A percentile compares a stretch with the other conserved stretches of the same genome.
Evolutionary conservation across 169 alveolate species (phyloP).

Genomic region (Eimeria falciformis): DNA sequence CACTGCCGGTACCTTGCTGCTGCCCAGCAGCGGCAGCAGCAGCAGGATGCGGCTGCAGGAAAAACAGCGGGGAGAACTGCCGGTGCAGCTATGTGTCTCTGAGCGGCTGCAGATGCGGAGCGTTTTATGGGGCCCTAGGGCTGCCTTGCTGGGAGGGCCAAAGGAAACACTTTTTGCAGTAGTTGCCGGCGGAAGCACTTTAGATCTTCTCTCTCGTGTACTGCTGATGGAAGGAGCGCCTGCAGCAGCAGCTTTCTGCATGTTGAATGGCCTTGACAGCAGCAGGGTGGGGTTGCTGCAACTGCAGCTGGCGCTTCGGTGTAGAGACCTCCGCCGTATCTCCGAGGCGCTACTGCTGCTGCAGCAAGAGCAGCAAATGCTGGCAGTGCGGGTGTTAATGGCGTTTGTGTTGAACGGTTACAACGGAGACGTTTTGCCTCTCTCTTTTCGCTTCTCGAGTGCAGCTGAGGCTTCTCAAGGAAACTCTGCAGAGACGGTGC

Average conservation of each 20-base stretch:
- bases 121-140: conserved; percentile 24
- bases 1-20: not conserved
- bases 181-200: conserved; percentile 29
- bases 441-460: not conserved
- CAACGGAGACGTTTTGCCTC: conserved; percentile 55
- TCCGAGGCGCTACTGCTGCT: conserved; percentile 45
- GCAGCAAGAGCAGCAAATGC: conserved; percentile 74
- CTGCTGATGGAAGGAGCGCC: conserved; percentile 62
- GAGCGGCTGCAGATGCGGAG: not conserved
- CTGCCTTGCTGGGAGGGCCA: conserved; percentile 53
- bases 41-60: conserved; percentile 20
- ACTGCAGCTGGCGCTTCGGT: conserved; percentile 67
- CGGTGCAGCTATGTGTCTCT: not conserved
- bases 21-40: conserved; percentile 13
- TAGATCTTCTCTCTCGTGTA: conserved; percentile 51
- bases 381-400: conserved; percentile 61
- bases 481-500: not conserved
- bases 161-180: conserved; percentile 1
- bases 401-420: conserved; percentile 59
- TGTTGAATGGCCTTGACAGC: conserved; percentile 59
- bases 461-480: conserved; percentile 27
- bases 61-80: conserved; percentile 37
- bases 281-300: conserved; percentile 58
- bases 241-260: conserved; percentile 71
- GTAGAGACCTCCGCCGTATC: conserved; percentile 52